These are phyloP conservation scores for Fusarium pseudoanthophilum DNA, from an alignment of 2,329 filamentous ascomycete genomes.

Conservation along the genomic window DNA sequence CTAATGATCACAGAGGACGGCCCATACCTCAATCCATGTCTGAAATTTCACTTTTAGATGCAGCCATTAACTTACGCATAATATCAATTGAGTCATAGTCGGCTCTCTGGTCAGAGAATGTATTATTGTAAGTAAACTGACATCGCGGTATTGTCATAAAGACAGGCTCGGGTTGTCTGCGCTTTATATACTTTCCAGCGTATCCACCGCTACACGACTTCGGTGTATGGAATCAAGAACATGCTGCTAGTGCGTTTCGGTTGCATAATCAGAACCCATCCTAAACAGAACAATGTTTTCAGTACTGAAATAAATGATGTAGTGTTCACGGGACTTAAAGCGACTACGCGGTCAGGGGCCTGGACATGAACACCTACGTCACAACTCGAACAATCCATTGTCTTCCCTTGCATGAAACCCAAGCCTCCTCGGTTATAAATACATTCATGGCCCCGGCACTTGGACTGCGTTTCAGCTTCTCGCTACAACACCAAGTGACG, in stretches of 20 bases:
- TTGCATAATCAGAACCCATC: fast-evolving
- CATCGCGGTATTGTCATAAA: background rate
- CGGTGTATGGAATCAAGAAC: fast-evolving
- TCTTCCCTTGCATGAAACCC: fast-evolving
- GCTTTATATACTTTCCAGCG: background rate
- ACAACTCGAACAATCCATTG: background rate
- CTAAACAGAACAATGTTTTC: background rate
- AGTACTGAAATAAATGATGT: background rate
- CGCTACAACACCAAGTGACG: background rate
- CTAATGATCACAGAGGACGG: fast-evolving
- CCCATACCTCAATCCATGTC: fast-evolving
- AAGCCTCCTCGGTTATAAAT: background rate
- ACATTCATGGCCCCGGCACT: background rate
- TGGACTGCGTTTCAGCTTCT: background rate
- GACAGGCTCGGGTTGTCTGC: fast-evolving
- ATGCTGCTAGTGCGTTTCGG: fast-evolving
- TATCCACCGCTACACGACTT: fast-evolving
- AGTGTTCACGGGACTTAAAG: background rate
- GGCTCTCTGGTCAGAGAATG: fast-evolving
- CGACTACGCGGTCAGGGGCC: too few species aligned
- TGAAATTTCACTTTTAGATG: fast-evolving
- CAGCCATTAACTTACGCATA: fast-evolving
- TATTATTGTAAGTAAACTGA: fast-evolving
- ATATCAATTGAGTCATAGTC: fast-evolving
- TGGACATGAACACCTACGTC: fast-evolving